Conservation (phyloP, 306 rosid genomes). For the Citrullus amarus region DNA sequence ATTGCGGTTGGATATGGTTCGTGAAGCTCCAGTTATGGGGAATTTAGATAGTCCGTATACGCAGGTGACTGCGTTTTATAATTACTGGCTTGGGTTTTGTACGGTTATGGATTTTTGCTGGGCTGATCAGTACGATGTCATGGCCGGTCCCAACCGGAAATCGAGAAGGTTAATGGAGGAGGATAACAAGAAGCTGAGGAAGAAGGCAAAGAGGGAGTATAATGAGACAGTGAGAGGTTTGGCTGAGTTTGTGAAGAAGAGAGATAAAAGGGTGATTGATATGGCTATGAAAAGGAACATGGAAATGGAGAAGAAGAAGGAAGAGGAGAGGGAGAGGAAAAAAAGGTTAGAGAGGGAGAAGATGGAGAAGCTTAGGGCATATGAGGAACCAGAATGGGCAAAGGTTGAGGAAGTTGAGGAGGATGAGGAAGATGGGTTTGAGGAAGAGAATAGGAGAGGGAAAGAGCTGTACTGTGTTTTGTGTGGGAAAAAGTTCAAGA, state of each 20-base stretch:
- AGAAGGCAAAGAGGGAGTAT: conserved; percentile 76
- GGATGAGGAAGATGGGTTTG: conserved; percentile 17
- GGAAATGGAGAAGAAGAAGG: conserved; percentile 60
- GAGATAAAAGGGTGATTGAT: conserved; percentile 91
- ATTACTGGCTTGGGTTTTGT: conserved; percentile 69
- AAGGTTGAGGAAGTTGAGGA: conserved; percentile 31
- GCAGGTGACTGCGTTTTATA: conserved; percentile 74
- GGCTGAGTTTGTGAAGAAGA: conserved; percentile 93
- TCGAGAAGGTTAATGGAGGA: conserved; percentile 87
- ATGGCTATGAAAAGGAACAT: conserved; percentile 61
- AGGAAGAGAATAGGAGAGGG: conserved; percentile 28
- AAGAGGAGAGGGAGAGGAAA: conserved; percentile 67
- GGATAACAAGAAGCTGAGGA: conserved; percentile 80
- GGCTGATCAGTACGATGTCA: conserved; percentile 69
- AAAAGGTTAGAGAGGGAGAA: conserved; percentile 57
- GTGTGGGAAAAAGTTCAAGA: conserved; percentile 97
- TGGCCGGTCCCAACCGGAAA: conserved; percentile 69
- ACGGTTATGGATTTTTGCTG: conserved; percentile 88
- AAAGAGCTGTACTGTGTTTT: conserved; percentile 77
- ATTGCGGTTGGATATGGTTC: conserved; percentile 33
- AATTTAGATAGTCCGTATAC: conserved; percentile 60
- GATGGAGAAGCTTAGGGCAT: conserved; percentile 54
- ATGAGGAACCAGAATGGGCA: conserved; percentile 78
- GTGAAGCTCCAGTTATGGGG: conserved; percentile 75
- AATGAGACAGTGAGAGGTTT: conserved; percentile 81